These are phyloP conservation scores for Amphibolis antarctica DNA, from an alignment of 106 monocot species.

Conservation along the genomic window DNA sequence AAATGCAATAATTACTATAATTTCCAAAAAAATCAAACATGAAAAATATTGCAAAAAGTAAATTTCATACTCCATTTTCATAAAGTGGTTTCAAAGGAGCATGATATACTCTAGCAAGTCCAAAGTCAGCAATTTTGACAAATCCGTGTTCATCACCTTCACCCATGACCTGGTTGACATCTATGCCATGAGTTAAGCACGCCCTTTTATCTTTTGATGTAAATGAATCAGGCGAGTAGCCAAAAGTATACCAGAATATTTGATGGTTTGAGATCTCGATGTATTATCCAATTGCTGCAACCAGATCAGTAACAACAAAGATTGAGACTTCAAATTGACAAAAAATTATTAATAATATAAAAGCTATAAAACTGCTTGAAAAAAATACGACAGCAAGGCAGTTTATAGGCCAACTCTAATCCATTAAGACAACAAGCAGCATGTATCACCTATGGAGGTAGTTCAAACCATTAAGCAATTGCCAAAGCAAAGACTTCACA, in stretches of 20 bases:
- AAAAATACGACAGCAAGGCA: not conserved
- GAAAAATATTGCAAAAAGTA: not conserved
- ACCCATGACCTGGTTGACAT: constrained; percentile 77
- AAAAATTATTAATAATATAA: not conserved
- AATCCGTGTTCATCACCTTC: constrained; percentile 96
- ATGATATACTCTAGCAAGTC: constrained; percentile 99
- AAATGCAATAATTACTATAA: too few species aligned
- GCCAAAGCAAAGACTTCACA: constrained; percentile 97
- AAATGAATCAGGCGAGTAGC: not conserved
- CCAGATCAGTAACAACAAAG: constrained; percentile 5
- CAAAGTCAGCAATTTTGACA: constrained; percentile 98
- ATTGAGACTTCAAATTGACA: not conserved
- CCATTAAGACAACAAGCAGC: not conserved
- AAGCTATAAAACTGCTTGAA: not conserved
- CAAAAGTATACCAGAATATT: constrained; percentile 72
- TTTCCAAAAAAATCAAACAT: too few species aligned
- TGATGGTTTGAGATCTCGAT: constrained; percentile 97
- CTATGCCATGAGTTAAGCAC: constrained; percentile 1
- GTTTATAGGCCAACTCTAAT: not conserved
- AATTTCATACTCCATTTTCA: constrained; percentile 86
- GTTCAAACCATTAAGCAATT: constrained; percentile 93
- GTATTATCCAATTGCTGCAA: constrained; percentile 99
- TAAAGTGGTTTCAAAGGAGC: constrained; percentile 90
- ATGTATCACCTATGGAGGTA: constrained; percentile 85
- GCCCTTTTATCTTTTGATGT: not conserved